Conservation (phyloP, 2,329 filamentous ascomycete genomes). For the Fusarium continuum region DNA sequence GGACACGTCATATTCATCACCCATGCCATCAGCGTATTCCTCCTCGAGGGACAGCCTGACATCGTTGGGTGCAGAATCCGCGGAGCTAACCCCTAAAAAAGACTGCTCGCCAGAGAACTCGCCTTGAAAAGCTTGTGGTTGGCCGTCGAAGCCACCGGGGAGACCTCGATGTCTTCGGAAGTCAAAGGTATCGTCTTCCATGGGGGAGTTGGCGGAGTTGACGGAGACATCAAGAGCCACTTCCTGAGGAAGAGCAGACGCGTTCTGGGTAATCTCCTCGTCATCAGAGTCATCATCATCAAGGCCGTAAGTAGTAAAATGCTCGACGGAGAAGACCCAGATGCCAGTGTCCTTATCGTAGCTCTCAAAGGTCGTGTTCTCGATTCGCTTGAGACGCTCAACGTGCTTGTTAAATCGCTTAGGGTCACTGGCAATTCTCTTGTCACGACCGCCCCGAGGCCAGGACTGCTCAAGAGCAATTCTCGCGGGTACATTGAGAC, state of each 20-base stretch:
- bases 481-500: conserved; percentile 88
- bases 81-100: conserved; percentile 95
- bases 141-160: conserved; percentile 83
- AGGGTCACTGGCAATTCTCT: conserved; percentile 62
- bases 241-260: conserved; percentile 29
- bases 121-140: conserved; percentile 63
- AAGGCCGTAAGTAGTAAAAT: conserved; percentile 95
- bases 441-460: conserved; percentile 73
- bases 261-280: conserved; percentile 48
- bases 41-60: conserved; percentile 69
- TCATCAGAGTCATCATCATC: conserved; percentile 76
- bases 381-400: conserved; percentile 79
- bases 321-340: conserved; percentile 93
- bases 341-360: conserved; percentile 83
- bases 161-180: conserved; percentile 63
- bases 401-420: conserved; percentile 83
- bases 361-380: conserved; percentile 80
- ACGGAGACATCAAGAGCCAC: conserved; percentile 34
- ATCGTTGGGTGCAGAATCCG: conserved; percentile 76
- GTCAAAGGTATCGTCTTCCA: conserved; percentile 67
- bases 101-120: conserved; percentile 69
- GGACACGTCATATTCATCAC: conserved; percentile 79
- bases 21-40: conserved; percentile 64
- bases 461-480: conserved; percentile 94
- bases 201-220: conserved; percentile 42